Evolutionary conservation across 306 rosid species (phyloP), one percentile per base, ranked within the genome.

Genomic region (Glycine tomentella): DNA sequence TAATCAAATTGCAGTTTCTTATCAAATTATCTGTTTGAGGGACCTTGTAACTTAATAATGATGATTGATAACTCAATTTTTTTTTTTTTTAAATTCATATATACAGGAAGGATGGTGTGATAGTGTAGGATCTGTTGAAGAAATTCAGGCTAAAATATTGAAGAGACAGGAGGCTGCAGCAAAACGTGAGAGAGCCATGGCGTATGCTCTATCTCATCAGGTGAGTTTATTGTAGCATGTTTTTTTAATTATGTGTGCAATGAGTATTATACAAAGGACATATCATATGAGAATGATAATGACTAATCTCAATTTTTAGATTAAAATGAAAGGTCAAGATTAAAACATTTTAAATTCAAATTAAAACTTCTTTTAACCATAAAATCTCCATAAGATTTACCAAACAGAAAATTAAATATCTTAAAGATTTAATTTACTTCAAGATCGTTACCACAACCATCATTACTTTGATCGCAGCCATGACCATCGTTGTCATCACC

Each of bases 131-230:
- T 94, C 97, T 53, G 94, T 92, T 67, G 88, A 94, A 85, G 86
- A 94, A 66, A 90, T 94, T 87, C 98, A 94, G 76, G 63, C 95
- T 69, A 94, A 90, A 81, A 84, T 96, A 86, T 83, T 96, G 66
- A 96, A 96, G 89, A 89, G 99, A 87, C 97, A 96, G 87, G 99
- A 96, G 88, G 99, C 97, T 76, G 97, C 98, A 20, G 97, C 94
- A 61, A 94, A 92, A 90, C 94, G 97, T 46, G 98, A 94, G 92
- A 89, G 98, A 89, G 97, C 97, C 46, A 92, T 89, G 98, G 98
- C 97, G 62, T 94, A 92, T 87, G 97, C 98, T 84, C 80, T 94
- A 80, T 91, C 98, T 72, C 93, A 92, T 80, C 98, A 92, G 98
- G 97, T 94, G 79, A 88, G 76, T 75, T 65, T 74, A 72, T 40